Percentiles rank a stretch among this genome's conserved stretches.
phyloP scores from a whole-genome alignment of 352 stramenopile species.

The Phytophthora ohioensis region DNA sequence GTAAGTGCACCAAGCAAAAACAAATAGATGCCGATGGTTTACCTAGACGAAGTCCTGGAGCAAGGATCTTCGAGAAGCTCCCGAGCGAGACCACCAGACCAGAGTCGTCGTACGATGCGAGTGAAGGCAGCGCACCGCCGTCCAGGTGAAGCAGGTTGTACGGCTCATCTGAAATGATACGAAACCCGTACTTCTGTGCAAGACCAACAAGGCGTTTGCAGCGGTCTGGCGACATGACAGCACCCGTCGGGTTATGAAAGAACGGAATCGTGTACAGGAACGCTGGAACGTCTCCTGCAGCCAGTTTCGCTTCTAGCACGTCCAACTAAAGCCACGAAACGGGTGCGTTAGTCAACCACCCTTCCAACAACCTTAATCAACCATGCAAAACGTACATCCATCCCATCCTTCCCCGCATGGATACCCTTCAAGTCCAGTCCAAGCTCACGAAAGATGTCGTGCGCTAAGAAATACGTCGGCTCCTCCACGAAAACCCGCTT shows the following conservation, averaged over 20 bases:
- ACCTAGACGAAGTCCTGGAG: slow-evolving; percentile 90
- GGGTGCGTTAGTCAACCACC: neutral
- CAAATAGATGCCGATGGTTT: slow-evolving; percentile 24
- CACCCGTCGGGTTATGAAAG: slow-evolving; percentile 94
- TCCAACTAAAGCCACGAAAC: slow-evolving; percentile 49
- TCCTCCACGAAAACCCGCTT: slow-evolving; percentile 93
- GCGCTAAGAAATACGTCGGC: slow-evolving; percentile 94
- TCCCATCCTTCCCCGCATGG: slow-evolving; percentile 73
- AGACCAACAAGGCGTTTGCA: slow-evolving; percentile 83
- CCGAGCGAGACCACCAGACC: slow-evolving; percentile 86
- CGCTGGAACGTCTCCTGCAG: slow-evolving; percentile 72
- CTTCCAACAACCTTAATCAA: neutral
- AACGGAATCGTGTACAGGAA: slow-evolving; percentile 95
- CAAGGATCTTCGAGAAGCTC: slow-evolving; percentile 96
- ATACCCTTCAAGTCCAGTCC: slow-evolving; percentile 82
- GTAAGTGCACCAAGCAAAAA: neutral
- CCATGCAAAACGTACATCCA: slow-evolving; percentile 61
- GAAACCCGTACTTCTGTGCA: slow-evolving; percentile 82
- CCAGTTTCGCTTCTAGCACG: slow-evolving; percentile 73
- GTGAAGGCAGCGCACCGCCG: slow-evolving; percentile 50
- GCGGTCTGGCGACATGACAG: slow-evolving; percentile 72
- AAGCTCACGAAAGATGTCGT: slow-evolving; percentile 92
- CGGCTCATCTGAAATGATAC: slow-evolving; percentile 93
- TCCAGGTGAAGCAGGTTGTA: slow-evolving; percentile 94
- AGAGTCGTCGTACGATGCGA: slow-evolving; percentile 73